Evolutionary conservation across 2,329 filamentous ascomycete species (phyloP).

Genomic region (Microdochium trichocladiopsis): DNA sequence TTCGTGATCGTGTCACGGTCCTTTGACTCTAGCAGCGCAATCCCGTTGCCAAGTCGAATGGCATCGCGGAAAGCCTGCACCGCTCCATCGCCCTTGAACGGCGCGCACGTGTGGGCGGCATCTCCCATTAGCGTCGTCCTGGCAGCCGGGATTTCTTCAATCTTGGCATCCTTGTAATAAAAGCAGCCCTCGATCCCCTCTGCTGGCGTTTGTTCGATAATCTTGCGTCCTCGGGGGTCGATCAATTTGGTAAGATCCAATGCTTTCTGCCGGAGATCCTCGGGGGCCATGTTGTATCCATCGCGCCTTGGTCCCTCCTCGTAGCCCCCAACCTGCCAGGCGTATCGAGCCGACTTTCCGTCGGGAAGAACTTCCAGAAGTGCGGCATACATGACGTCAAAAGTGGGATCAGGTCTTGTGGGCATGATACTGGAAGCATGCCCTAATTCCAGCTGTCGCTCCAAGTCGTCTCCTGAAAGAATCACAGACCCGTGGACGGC

Average conservation of each 20-base stretch:
- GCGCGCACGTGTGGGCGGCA: conserved; percentile 1
- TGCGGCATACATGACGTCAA: conserved; percentile 16
- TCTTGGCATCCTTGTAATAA: neutral
- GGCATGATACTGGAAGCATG: neutral
- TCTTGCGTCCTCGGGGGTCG: neutral
- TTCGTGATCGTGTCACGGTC: neutral
- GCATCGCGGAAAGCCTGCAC: neutral
- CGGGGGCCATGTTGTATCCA: conserved; percentile 19
- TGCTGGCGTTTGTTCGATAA: neutral
- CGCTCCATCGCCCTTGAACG: neutral
- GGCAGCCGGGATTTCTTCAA: neutral
- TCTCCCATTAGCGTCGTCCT: neutral
- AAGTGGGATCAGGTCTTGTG: conserved; percentile 1
- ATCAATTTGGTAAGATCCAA: neutral
- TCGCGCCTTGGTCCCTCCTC: conserved; percentile 13
- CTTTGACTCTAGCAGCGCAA: neutral
- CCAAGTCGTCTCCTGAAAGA: neutral
- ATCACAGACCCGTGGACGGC: neutral
- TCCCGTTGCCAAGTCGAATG: neutral
- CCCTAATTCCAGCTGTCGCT: neutral
- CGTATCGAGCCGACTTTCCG: conserved; percentile 13
- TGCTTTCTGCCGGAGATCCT: neutral
- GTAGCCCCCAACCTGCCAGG: conserved; percentile 16
- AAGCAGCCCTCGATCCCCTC: neutral
- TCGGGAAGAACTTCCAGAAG: conserved; percentile 11